Conservation (phyloP, 1,284 basidiomycete genomes). For the Prillingera fragicola region DNA sequence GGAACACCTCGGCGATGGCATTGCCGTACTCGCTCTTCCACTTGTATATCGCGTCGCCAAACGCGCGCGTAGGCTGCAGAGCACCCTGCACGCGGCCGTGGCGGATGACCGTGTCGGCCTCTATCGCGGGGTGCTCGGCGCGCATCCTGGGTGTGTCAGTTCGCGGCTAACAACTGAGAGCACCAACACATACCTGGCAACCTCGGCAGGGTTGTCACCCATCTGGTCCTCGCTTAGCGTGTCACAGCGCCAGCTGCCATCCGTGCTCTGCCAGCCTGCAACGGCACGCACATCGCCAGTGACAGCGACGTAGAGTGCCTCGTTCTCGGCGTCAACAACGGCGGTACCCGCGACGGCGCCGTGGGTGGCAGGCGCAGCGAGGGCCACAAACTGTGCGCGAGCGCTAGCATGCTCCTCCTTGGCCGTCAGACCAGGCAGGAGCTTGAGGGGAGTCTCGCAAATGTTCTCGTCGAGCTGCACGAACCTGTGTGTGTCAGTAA, state of each 20-base stretch:
- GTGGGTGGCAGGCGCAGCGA: conserved; percentile 69
- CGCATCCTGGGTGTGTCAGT: conserved; percentile 58
- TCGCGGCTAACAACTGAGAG: too few relatives aligned
- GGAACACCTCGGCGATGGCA: conserved; percentile 60
- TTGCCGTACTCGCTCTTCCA: conserved; percentile 61
- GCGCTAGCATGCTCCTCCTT: conserved; percentile 23
- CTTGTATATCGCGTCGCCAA: conserved; percentile 90
- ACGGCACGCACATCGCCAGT: conserved; percentile 94
- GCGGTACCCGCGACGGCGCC: conserved; percentile 86
- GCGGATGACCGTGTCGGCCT: conserved; percentile 73
- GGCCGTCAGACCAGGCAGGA: conserved; percentile 47
- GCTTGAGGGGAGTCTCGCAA: conserved; percentile 49
- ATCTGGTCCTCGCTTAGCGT: conserved; percentile 93
- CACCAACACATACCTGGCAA: conserved; percentile 38
- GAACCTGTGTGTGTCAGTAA: conserved; percentile 32
- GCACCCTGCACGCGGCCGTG: conserved; percentile 86
- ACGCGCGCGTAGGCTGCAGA: conserved; percentile 84
- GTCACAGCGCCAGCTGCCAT: conserved; percentile 60
- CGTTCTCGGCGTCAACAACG: conserved; percentile 72
- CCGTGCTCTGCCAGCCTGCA: conserved; percentile 73
- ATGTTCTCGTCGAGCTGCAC: conserved; percentile 53
- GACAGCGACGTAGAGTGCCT: conserved; percentile 79
- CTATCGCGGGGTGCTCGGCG: conserved; percentile 79
- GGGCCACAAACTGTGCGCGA: conserved; percentile 52
- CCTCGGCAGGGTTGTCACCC: conserved; percentile 79